A percentile compares a stretch with the other conserved stretches of the same genome.
These are phyloP conservation scores for Pelargonium cotyledonis DNA, from an alignment of 441 rosid genomes.

Conservation along the genomic window DNA sequence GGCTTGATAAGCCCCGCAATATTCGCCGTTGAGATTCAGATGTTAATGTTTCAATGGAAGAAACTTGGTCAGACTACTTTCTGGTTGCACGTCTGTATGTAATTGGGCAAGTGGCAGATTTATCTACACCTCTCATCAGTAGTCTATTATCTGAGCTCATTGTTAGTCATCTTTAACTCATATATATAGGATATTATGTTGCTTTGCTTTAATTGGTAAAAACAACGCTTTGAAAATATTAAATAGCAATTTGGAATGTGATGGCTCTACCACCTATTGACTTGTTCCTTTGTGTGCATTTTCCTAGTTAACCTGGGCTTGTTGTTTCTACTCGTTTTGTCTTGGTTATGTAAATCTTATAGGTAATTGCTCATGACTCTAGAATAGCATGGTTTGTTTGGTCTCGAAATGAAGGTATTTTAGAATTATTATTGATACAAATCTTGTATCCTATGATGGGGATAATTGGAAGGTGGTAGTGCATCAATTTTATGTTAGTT, in stretches of 20 bases:
- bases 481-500: too few relatives aligned
- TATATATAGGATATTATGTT: slow-evolving; percentile 23
- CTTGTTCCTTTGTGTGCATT: not conserved
- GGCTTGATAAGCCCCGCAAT: slow-evolving; percentile 46
- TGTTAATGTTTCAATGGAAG: slow-evolving; percentile 23
- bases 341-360: slow-evolving; percentile 7
- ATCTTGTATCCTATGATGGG: not conserved
- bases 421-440: slow-evolving; percentile 8
- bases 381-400: slow-evolving; percentile 3
- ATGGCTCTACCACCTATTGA: slow-evolving; percentile 14
- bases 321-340: slow-evolving; percentile 4
- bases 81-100: slow-evolving; percentile 19
- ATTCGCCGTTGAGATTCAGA: slow-evolving; percentile 48
- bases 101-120: slow-evolving; percentile 30
- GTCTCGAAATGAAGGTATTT: slow-evolving; percentile 10
- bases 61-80: slow-evolving; percentile 19
- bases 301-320: slow-evolving; percentile 10
- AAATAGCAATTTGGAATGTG: slow-evolving; percentile 20
- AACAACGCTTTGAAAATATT: slow-evolving; percentile 20
- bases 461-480: slow-evolving; percentile 5
- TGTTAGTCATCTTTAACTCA: slow-evolving; percentile 35
- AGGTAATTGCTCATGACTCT: slow-evolving; percentile 12
- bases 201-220: slow-evolving; percentile 24
- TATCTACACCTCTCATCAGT: slow-evolving; percentile 31
- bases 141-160: slow-evolving; percentile 34